A percentile compares a stretch with the other conserved stretches of the same genome.
Conservation (phyloP, 179 eudicot genomes). For the Drosera spatulata region DNA sequence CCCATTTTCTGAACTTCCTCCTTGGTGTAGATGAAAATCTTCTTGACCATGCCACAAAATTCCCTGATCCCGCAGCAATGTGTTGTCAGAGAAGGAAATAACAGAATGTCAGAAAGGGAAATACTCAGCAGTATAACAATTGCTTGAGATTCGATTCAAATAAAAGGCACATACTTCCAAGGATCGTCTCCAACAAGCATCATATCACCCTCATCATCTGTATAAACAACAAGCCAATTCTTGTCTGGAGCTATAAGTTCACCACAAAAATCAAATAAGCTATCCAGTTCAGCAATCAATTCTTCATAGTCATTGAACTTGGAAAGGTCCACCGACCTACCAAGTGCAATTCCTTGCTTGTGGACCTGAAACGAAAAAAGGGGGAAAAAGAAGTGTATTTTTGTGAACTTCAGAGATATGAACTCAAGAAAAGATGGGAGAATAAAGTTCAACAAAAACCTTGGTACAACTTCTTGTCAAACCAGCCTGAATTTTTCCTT, state of each 20-base stretch:
- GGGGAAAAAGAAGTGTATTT: not conserved
- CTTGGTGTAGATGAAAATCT: constrained; percentile 68
- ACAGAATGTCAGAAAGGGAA: not conserved
- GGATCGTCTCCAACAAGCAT: constrained; percentile 99
- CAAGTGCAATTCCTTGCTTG: constrained; percentile 90
- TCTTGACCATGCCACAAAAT: constrained; percentile 86
- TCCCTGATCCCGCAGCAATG: constrained; percentile 34
- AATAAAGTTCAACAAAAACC: constrained; percentile 19
- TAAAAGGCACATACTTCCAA: constrained; percentile 60
- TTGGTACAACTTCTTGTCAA: constrained; percentile 85
- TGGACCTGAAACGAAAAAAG: constrained; percentile 48
- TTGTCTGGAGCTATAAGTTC: constrained; percentile 54
- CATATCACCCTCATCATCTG: constrained; percentile 96
- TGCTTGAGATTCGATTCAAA: not conserved
- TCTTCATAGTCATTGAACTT: constrained; percentile 68
- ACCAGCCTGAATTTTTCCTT: constrained; percentile 41
- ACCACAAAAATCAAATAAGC: constrained; percentile 69
- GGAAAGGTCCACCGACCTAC: constrained; percentile 91
- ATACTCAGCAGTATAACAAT: not conserved
- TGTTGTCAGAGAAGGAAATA: not conserved
- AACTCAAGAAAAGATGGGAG: not conserved
- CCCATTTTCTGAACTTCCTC: constrained; percentile 81
- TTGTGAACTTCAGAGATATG: too few species aligned
- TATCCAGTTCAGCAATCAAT: constrained; percentile 69
- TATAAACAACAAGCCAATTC: constrained; percentile 80